Evolutionary conservation across 192 early-diverging fungal genomes (phyloP), one percentile per base, ranked within the genome.

Genomic region (Coemansia sp.): DNA sequence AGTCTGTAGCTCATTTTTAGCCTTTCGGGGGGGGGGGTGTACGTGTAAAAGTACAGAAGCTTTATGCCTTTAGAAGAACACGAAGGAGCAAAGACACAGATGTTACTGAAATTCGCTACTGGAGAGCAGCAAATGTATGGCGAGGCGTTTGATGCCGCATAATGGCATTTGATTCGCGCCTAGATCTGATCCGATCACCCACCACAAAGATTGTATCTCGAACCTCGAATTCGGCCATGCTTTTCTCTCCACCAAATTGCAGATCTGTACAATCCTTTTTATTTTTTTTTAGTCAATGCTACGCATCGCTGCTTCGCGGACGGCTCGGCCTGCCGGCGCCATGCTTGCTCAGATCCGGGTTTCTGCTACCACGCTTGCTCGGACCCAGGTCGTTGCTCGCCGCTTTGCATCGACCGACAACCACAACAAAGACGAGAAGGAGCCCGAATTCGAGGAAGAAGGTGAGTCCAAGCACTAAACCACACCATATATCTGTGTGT

Each of bases 401-500:
- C 74, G 74, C 18, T 66, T 71, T 67, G 68, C 59, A 16, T 77
- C 74, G 25, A 53, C 38, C 25, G 60, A 77, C 28, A 60, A 24
- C 56, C 27, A 48, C 60, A 18, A 56, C 23, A 16, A 19, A 19
- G 46, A 45, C 44, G 57, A 33, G 19, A 47, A 57, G 19, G 28
- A 54, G 18, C 38, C 59, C 2, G 56, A 70, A 31, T 70, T 71
- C 24, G 74, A 77, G 32, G 74, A 77, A 31, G 74, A 77, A 24
- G 59, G 68, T 71, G 53, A 46, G 45, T 51, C n/a, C n/a, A n/a
- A n/a, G n/a, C n/a, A n/a, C n/a, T n/a, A n/a, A n/a, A n/a, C n/a
- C n/a, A n/a, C n/a, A n/a, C n/a, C n/a, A n/a, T n/a, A n/a, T n/a
- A n/a, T n/a, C n/a, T n/a, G n/a, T n/a, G n/a, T n/a, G n/a, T n/a